phyloP scores from a whole-genome alignment of 2,329 filamentous ascomycete genomes.

The Zarea fungicola region DNA sequence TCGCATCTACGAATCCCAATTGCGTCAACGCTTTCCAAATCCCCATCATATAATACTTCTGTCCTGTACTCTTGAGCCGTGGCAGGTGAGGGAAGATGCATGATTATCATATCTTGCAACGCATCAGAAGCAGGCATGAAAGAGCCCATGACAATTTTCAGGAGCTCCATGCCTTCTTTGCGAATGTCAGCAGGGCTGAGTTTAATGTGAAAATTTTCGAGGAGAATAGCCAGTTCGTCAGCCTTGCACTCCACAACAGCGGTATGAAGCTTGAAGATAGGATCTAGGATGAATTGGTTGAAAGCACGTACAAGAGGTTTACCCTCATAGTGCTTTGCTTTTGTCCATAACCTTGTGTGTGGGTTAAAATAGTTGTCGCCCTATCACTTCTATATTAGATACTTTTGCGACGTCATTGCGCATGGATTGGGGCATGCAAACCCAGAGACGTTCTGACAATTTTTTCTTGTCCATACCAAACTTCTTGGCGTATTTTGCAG shows the following conservation, averaged over 20 bases:
- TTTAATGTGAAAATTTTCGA: constrained; percentile 93
- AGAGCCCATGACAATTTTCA: constrained; percentile 97
- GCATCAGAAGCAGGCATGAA: constrained; percentile 98
- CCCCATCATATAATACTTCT: constrained; percentile 98
- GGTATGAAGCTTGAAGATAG: constrained; percentile 98
- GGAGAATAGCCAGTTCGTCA: constrained; percentile 66
- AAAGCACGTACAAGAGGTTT: constrained; percentile 70
- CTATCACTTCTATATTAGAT: too few species aligned
- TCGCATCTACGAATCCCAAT: constrained; percentile 98
- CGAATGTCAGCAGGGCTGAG: constrained; percentile 79
- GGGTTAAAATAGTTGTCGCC: too few species aligned
- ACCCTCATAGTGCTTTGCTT: neutral
- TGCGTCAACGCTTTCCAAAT: constrained; percentile 82
- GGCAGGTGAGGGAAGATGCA: constrained; percentile 67
- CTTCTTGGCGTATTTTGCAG: too few species aligned
- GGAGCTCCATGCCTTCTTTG: constrained; percentile 92
- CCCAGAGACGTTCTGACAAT: too few species aligned
- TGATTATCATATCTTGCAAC: constrained; percentile 91
- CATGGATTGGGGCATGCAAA: too few species aligned
- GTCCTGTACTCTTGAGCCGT: constrained; percentile 96
- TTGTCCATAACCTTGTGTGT: too few species aligned
- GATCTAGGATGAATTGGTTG: constrained; percentile 98
- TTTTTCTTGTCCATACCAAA: too few species aligned
- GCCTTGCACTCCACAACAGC: constrained; percentile 98
- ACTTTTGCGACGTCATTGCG: too few species aligned